Percentiles rank a stretch among this genome's conserved stretches.
phyloP scores from a whole-genome alignment of 139 green algal species.

The Micractinium sp. region DNA sequence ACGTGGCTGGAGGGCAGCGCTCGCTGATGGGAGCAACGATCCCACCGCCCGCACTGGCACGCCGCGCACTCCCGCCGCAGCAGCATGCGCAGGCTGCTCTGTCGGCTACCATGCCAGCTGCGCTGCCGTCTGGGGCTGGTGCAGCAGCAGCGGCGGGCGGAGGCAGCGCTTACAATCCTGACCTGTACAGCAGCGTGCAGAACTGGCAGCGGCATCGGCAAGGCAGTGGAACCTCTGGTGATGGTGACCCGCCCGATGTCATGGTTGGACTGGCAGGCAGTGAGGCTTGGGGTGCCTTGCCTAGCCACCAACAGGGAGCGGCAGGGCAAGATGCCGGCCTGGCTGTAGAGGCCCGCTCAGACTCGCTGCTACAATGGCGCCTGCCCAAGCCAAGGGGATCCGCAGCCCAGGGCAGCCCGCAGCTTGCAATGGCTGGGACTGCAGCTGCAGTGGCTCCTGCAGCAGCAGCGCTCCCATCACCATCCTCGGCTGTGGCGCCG shows the following conservation, averaged over 20 bases:
- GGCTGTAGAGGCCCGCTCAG: background rate
- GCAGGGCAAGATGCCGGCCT: background rate
- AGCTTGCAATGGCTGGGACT: background rate
- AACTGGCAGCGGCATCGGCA: slow-evolving; percentile 29
- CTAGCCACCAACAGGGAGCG: background rate
- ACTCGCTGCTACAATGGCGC: slow-evolving; percentile 24
- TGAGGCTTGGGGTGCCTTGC: background rate
- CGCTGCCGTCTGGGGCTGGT: background rate
- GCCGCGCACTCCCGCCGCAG: background rate
- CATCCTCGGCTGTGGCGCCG: too few relatives aligned
- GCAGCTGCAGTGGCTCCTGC: background rate
- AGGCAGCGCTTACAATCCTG: background rate
- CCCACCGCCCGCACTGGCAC: background rate
- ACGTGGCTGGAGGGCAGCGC: background rate
- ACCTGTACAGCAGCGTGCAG: slow-evolving; percentile 25
- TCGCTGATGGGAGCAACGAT: background rate
- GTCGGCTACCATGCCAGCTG: background rate
- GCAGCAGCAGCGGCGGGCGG: background rate
- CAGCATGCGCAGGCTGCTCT: background rate
- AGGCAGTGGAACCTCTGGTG: background rate
- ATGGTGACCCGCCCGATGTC: background rate
- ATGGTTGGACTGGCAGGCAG: background rate
- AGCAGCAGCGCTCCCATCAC: background rate
- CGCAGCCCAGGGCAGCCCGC: background rate
- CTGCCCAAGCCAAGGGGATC: background rate